Evolutionary conservation across 2,329 filamentous ascomycete genomes (phyloP), one percentile per base, ranked within the genome.

Genomic region (Fusarium mexicanum): DNA sequence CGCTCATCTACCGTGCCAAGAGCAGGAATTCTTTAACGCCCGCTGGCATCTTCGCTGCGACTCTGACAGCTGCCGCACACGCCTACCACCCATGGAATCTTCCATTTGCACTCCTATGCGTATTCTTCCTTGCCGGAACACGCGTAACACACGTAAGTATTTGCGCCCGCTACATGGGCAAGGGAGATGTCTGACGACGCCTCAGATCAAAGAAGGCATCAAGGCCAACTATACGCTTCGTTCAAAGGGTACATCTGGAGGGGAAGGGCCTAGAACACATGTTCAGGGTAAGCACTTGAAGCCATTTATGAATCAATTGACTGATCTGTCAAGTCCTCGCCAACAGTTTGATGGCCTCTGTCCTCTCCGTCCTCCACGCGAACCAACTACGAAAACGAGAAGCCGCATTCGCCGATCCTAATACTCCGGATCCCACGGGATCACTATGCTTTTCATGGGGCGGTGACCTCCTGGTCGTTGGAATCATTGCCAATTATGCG

Each of bases 41-140:
- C 0, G 84, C 87, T 12, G 96, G 95, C 69, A 90, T 98, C 76
- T 76, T 92, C 43, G 89, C 90, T 18, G 96, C 96, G 8, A 86
- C 87, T 10, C 78, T 92, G 48, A 97, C 95, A 8, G 95, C 94
- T 8, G 82, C 89, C 51, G 90, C 93, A 17, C 96, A 99, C 82
- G 94, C 95, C 22, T 84, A 95, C n/a, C 95, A 98, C 82, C 96
- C 96, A 8, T 98, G 94, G 92, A 94, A 93, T 69, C 86, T 95
- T n/a, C 95, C 94, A n/a, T 97, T 98, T 84, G 89, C 89, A 35
- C 87, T 98, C 17, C 87, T 98, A 5, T 89, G 89, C 57, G 89
- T 95, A 41, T 98, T 98, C 85, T 98, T 98, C 83, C 85, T 97
- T 7, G 91, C 93, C 9, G 96, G 95, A 4, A 97, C 93, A 3